Evolutionary conservation across 805 yeast genomes (phyloP).

Genomic region (Lipomyces anomalus): DNA sequence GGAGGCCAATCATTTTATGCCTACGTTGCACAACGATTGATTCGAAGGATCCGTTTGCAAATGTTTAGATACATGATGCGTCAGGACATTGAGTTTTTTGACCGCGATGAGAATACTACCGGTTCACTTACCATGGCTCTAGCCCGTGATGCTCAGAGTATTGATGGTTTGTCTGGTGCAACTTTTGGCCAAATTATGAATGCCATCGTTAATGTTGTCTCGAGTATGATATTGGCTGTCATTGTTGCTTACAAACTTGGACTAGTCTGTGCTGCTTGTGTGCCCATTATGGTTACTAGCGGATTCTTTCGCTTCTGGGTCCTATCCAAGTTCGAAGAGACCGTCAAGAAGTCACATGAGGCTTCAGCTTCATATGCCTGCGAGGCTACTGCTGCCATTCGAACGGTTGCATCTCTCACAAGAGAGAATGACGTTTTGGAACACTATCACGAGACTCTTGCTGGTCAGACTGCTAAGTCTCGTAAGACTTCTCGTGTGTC

Average conservation of each 20-base stretch:
- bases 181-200: constrained; percentile 31
- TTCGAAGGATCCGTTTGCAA: constrained; percentile 26
- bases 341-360: constrained; percentile 36
- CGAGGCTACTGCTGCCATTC: constrained; percentile 37
- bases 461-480: constrained; percentile 32
- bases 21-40: constrained; percentile 21
- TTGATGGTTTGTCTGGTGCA: constrained; percentile 31
- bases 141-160: constrained; percentile 29
- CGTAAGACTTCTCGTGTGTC: constrained; percentile 26
- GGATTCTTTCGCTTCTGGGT: constrained; percentile 38
- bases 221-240: constrained; percentile 37
- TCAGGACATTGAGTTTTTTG: constrained; percentile 31
- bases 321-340: constrained; percentile 32
- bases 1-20: constrained; percentile 33
- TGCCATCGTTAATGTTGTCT: constrained; percentile 36
- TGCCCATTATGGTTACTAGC: constrained; percentile 35
- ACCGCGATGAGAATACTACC: constrained; percentile 27
- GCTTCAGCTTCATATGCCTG: constrained; percentile 38
- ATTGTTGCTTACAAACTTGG: constrained; percentile 40
- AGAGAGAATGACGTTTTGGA: constrained; percentile 38
- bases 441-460: constrained; percentile 26
- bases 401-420: constrained; percentile 40
- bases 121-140: constrained; percentile 29
- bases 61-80: constrained; percentile 27
- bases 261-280: constrained; percentile 37